A percentile compares a stretch with the other conserved stretches of the same genome.
Evolutionary conservation across 768 basidiomycete species (phyloP).

Genomic region (Neoboletus magnificus): DNA sequence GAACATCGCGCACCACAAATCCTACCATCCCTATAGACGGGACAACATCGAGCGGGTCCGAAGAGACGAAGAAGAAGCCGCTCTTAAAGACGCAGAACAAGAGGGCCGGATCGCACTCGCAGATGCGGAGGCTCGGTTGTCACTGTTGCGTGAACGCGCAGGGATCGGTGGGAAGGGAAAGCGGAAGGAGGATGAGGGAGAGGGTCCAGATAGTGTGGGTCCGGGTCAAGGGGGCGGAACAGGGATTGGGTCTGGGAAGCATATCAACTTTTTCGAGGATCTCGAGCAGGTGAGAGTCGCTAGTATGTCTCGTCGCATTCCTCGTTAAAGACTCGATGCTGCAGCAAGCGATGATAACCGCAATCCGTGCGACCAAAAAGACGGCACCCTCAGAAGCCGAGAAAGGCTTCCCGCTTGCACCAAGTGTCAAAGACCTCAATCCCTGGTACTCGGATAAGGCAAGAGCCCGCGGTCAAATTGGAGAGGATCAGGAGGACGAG

Average conservation of each 20-base stretch:
- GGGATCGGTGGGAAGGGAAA: slow-evolving; percentile 41
- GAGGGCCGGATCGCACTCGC: slow-evolving; percentile 73
- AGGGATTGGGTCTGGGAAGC: slow-evolving; percentile 43
- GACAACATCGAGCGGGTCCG: slow-evolving; percentile 83
- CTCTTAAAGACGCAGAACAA: slow-evolving; percentile 59
- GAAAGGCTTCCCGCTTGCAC: slow-evolving; percentile 70
- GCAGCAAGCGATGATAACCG: slow-evolving; percentile 45
- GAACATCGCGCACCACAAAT: slow-evolving; percentile 89
- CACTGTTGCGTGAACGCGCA: slow-evolving; percentile 58
- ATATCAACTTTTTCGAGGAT: slow-evolving; percentile 84
- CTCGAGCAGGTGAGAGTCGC: slow-evolving; percentile 57
- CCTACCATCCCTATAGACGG: slow-evolving; percentile 80
- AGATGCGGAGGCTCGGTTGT: slow-evolving; percentile 78
- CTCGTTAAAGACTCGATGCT: neutral
- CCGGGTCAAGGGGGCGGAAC: neutral
- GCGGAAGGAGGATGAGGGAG: slow-evolving; percentile 33
- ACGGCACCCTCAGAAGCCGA: slow-evolving; percentile 51
- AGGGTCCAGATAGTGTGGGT: neutral
- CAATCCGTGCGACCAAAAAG: slow-evolving; percentile 51
- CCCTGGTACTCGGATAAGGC: slow-evolving; percentile 65
- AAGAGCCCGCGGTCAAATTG: slow-evolving; percentile 23
- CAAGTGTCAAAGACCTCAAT: slow-evolving; percentile 69
- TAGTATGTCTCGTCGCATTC: neutral
- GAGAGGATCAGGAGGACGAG: slow-evolving; percentile 34
- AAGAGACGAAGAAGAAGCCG: slow-evolving; percentile 79